Conservation (phyloP, 2,329 filamentous ascomycete species). For the Thielaviopsis ethacetica region DNA sequence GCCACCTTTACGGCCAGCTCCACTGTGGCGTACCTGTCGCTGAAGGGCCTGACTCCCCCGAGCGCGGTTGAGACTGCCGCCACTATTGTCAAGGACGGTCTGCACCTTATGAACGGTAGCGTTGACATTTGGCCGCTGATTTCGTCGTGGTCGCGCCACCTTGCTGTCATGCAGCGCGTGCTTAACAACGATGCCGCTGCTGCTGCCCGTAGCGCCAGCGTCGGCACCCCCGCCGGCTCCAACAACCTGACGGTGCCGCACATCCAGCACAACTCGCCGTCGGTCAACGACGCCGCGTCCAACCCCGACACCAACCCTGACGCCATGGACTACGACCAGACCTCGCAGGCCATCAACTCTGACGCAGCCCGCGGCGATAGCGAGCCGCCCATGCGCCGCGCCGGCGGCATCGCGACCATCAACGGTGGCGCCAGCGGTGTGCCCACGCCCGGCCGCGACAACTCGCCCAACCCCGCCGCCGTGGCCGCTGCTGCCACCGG, state of each 20-base stretch:
- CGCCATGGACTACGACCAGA: conserved; percentile 40
- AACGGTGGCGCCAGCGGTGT: conserved; percentile 37
- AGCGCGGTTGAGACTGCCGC: conserved; percentile 40
- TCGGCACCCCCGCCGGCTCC: conserved; percentile 20
- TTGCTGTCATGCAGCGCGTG: conserved; percentile 45
- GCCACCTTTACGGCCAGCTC: conserved; percentile 44
- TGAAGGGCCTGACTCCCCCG: conserved; percentile 40
- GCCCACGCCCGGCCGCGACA: conserved; percentile 30
- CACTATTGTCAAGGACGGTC: conserved; percentile 39
- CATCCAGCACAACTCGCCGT: conserved; percentile 20
- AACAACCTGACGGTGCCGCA: conserved; percentile 14
- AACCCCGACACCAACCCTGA: conserved; percentile 39
- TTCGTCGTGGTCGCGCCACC: conserved; percentile 41
- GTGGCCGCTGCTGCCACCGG: background rate
- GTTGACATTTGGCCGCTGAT: conserved; percentile 44
- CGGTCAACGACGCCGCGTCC: conserved; percentile 35
- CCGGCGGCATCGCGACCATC: conserved; percentile 40
- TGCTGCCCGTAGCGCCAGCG: conserved; percentile 17
- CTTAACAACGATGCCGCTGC: conserved; percentile 34
- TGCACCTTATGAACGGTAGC: conserved; percentile 42
- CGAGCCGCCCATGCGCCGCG: conserved; percentile 34
- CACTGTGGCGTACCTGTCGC: conserved; percentile 44
- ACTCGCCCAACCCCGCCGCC: conserved; percentile 22
- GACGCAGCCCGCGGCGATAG: conserved; percentile 29
- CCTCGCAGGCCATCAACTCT: conserved; percentile 22